Conservation (phyloP, 805 yeast species). For the Phaffomyces thermotolerans region DNA sequence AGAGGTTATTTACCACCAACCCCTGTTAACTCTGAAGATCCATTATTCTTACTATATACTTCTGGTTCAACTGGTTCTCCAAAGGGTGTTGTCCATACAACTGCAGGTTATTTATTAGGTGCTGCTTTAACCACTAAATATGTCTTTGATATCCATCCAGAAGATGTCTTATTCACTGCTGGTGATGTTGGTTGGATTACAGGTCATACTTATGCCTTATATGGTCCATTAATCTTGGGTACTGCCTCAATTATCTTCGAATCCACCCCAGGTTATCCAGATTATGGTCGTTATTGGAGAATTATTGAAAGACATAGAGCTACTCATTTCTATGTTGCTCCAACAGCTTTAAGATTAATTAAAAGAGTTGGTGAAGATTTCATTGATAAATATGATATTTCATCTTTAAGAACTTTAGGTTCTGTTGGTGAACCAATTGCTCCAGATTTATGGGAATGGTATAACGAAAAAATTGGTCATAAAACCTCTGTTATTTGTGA, state of each 20-base stretch:
- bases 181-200: slow-evolving; percentile 99
- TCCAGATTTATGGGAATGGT: slow-evolving; percentile 98
- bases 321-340: slow-evolving; percentile 96
- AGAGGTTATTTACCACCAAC: slow-evolving; percentile 83
- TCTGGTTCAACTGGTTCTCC: slow-evolving; percentile 99
- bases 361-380: slow-evolving; percentile 82
- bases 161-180: slow-evolving; percentile 88
- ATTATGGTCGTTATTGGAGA: slow-evolving; percentile 93
- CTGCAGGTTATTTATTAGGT: slow-evolving; percentile 92
- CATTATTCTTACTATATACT: slow-evolving; percentile 89
- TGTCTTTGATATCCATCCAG: slow-evolving; percentile 86
- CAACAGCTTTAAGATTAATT: slow-evolving; percentile 92
- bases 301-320: slow-evolving; percentile 87
- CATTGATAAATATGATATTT: slow-evolving; percentile 73
- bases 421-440: slow-evolving; percentile 99
- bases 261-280: slow-evolving; percentile 97
- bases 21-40: slow-evolving; percentile 88
- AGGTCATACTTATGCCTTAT: slow-evolving; percentile 92
- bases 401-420: slow-evolving; percentile 86
- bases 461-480: slow-evolving; percentile 85
- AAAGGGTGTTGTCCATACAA: slow-evolving; percentile 93
- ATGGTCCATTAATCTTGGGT: slow-evolving; percentile 87
- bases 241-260: slow-evolving; percentile 91
- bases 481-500: slow-evolving; percentile 85
- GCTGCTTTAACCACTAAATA: slow-evolving; percentile 88